Evolutionary conservation across 1,284 basidiomycete genomes (phyloP).

Genomic region (Takashimella tepidaria): DNA sequence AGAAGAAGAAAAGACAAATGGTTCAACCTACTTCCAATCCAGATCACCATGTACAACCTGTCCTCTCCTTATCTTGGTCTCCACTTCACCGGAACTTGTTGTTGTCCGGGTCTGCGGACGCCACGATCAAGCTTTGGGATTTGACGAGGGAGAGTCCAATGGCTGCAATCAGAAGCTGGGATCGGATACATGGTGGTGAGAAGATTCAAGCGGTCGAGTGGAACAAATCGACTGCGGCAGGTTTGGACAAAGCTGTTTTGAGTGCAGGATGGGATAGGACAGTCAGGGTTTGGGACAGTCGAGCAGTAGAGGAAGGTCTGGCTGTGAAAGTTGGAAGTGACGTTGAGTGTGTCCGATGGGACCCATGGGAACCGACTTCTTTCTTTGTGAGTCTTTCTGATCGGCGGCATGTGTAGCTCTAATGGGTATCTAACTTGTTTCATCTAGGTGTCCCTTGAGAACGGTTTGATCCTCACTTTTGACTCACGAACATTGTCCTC

Average conservation of each 20-base stretch:
- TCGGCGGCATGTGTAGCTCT: too few relatives aligned
- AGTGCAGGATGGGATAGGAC: slow-evolving; percentile 93
- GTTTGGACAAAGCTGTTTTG: slow-evolving; percentile 70
- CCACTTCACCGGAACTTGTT: slow-evolving; percentile 79
- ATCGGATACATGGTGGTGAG: slow-evolving; percentile 69
- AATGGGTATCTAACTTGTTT: not conserved
- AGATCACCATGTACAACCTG: slow-evolving; percentile 86
- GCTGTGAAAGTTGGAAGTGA: slow-evolving; percentile 77
- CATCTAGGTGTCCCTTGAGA: slow-evolving; percentile 80
- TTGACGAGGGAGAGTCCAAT: slow-evolving; percentile 63
- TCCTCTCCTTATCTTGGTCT: slow-evolving; percentile 91
- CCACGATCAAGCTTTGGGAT: slow-evolving; percentile 97
- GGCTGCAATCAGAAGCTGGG: slow-evolving; percentile 73
- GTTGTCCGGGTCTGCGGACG: slow-evolving; percentile 87
- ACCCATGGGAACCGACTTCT: slow-evolving; percentile 80
- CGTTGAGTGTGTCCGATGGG: slow-evolving; percentile 91
- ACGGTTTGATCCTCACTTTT: slow-evolving; percentile 84
- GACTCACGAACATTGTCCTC: slow-evolving; percentile 78
- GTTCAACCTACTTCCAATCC: slow-evolving; percentile 65
- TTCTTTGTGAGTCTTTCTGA: slow-evolving; percentile 68
- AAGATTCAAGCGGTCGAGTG: slow-evolving; percentile 98
- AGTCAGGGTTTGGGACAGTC: slow-evolving; percentile 85
- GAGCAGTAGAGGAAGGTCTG: slow-evolving; percentile 67
- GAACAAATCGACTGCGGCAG: slow-evolving; percentile 64
- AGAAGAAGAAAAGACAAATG: slow-evolving; percentile 89